These are phyloP conservation scores for Yamadazyma triangularis DNA, from an alignment of 1,139 yeast genomes.

Conservation along the genomic window DNA sequence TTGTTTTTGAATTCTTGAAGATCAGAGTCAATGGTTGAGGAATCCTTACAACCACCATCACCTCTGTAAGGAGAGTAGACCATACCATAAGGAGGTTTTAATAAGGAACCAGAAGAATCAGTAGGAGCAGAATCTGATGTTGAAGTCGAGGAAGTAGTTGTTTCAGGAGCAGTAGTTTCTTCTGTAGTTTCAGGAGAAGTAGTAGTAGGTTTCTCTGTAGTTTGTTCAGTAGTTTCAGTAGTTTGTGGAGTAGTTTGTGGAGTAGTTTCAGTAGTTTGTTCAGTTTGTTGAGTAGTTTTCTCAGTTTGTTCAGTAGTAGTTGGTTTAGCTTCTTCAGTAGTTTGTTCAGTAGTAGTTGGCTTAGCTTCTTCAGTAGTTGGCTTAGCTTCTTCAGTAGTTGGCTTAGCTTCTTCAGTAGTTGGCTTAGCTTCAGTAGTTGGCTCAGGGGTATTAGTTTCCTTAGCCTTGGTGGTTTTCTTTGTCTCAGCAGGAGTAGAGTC, in stretches of 20 bases:
- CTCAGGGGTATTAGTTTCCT: too few species aligned
- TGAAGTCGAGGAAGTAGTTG: constrained; percentile 13
- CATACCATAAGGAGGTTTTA: constrained; percentile 48
- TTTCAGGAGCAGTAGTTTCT: constrained; percentile 10
- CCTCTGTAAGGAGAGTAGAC: constrained; percentile 80
- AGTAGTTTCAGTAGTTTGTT: constrained; percentile 12
- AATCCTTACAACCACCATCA: constrained; percentile 63
- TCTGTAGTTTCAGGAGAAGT: constrained; percentile 14
- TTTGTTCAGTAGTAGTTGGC: too few species aligned
- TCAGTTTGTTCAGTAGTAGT: constrained; percentile 17
- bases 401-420: constrained; percentile 5
- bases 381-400: constrained; percentile 7
- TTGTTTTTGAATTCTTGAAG: constrained; percentile 51
- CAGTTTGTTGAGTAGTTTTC: constrained; percentile 4
- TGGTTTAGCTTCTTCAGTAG: constrained; percentile 5
- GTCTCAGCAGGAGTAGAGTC: too few species aligned
- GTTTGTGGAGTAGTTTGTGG: constrained; percentile 10
- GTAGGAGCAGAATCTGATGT: constrained; percentile 5
- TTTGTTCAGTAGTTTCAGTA: constrained; percentile 8
- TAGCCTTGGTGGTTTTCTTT: too few species aligned
- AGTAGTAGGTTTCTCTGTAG: constrained; percentile 15
- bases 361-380: constrained; percentile 6
- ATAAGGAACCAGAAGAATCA: constrained; percentile 5
- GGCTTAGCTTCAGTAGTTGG: constrained; percentile 12
- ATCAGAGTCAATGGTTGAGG: constrained; percentile 53